Evolutionary conservation across 352 stramenopile genomes (phyloP).

Genomic region (Chrysophaeum taylorii): DNA sequence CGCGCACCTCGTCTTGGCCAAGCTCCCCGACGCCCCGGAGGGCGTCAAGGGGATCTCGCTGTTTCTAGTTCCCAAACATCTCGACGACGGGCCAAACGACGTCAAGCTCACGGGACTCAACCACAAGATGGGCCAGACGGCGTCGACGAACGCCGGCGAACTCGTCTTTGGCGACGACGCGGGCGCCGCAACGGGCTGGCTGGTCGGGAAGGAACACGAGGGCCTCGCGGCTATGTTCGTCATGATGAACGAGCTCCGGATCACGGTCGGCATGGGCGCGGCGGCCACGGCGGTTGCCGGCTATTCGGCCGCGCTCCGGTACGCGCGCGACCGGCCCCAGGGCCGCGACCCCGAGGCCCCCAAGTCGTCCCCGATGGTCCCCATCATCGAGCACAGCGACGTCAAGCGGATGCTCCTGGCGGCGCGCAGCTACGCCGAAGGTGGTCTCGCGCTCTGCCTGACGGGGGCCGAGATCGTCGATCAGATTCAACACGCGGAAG

Average conservation of each 20-base stretch:
- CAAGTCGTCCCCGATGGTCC: slow-evolving; percentile 21
- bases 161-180: slow-evolving; percentile 13
- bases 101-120: slow-evolving; percentile 28
- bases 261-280: slow-evolving; percentile 27
- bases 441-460: slow-evolving; percentile 20
- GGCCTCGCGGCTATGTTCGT: slow-evolving; percentile 31
- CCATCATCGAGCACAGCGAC: slow-evolving; percentile 33
- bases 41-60: slow-evolving; percentile 34
- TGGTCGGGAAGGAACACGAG: slow-evolving; percentile 27
- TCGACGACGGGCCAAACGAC: slow-evolving; percentile 27
- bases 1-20: slow-evolving; percentile 32
- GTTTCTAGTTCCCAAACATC: slow-evolving; percentile 33
- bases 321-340: slow-evolving; percentile 24
- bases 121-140: slow-evolving; percentile 34
- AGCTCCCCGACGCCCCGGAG: slow-evolving; percentile 19
- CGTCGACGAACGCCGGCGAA: slow-evolving; percentile 25
- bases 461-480: slow-evolving; percentile 21
- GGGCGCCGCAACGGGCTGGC: slow-evolving; percentile 22
- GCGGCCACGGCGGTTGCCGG: slow-evolving; percentile 21
- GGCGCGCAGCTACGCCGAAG: slow-evolving; percentile 26
- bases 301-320: slow-evolving; percentile 21
- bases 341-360: slow-evolving; percentile 15
- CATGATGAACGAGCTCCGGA: slow-evolving; percentile 34
- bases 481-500: background rate
- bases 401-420: slow-evolving; percentile 30